Conservation (phyloP, 306 rosid species). For the Dicorynia guianensis region DNA sequence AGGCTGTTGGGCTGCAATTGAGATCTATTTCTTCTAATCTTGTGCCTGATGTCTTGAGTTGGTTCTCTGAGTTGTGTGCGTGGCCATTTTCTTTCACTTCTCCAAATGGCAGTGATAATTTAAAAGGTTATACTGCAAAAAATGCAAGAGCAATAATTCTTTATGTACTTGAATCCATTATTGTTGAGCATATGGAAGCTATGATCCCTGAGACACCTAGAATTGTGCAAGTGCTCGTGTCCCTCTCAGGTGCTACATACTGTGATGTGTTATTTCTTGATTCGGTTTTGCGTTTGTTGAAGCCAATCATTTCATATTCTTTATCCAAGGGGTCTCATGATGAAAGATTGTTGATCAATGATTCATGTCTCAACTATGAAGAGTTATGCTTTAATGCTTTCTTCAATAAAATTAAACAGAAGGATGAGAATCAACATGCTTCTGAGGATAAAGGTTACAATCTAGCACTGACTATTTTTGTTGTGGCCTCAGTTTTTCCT, state of each 20-base stretch:
- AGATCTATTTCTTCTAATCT: slow-evolving; percentile 75
- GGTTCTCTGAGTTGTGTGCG: slow-evolving; percentile 87
- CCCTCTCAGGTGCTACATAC: slow-evolving; percentile 77
- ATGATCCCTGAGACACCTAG: slow-evolving; percentile 91
- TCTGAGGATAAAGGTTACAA: slow-evolving; percentile 57
- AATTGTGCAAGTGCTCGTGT: slow-evolving; percentile 77
- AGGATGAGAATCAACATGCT: slow-evolving; percentile 46
- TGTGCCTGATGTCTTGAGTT: slow-evolving; percentile 84
- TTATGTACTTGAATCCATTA: slow-evolving; percentile 80
- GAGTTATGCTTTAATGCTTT: slow-evolving; percentile 84
- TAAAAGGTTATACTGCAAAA: slow-evolving; percentile 83
- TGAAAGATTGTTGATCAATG: slow-evolving; percentile 66
- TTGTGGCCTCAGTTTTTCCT: slow-evolving; percentile 82
- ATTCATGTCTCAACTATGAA: slow-evolving; percentile 80
- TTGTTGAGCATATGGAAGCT: slow-evolving; percentile 89
- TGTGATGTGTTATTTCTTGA: slow-evolving; percentile 94
- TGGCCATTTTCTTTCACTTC: slow-evolving; percentile 73
- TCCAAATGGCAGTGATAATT: slow-evolving; percentile 45
- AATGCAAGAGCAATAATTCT: slow-evolving; percentile 89
- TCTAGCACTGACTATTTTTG: slow-evolving; percentile 76
- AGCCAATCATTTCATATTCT: slow-evolving; percentile 88
- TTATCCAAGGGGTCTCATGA: slow-evolving; percentile 69
- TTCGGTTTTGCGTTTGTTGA: slow-evolving; percentile 70
- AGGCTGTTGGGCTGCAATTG: slow-evolving; percentile 91
- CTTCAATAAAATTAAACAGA: slow-evolving; percentile 58